phyloP scores from a whole-genome alignment of 164 flowering plant genomes.

The Stephania japonica region DNA sequence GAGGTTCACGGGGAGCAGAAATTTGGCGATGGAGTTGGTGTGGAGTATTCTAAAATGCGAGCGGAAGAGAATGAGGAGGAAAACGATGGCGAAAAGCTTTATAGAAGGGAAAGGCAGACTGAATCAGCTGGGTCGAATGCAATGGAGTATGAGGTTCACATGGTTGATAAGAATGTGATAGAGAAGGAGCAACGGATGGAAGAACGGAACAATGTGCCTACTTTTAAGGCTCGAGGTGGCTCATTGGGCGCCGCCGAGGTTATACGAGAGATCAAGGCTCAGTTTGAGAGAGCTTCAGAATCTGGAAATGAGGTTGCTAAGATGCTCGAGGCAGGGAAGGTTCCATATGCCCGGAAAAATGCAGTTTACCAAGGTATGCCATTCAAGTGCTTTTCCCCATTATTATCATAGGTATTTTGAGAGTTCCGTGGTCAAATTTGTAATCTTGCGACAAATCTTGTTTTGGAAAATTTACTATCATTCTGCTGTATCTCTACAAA shows the following conservation, averaged over 20 bases:
- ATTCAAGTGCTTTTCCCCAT: background rate
- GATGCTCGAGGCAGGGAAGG: constrained; percentile 82
- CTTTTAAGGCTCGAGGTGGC: constrained; percentile 28
- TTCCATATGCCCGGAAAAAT: constrained; percentile 55
- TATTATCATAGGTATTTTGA: background rate
- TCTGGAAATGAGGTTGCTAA: constrained; percentile 65
- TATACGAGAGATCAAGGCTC: constrained; percentile 57
- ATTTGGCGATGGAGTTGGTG: constrained; percentile 28
- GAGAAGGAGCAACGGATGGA: constrained; percentile 35
- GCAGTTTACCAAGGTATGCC: constrained; percentile 49
- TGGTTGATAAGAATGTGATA: constrained; percentile 73
- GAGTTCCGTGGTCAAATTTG: background rate
- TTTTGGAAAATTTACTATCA: background rate
- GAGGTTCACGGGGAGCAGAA: constrained; percentile 64
- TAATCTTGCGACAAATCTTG: background rate
- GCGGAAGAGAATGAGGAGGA: constrained; percentile 16
- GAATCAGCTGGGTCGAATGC: constrained; percentile 29
- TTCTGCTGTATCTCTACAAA: background rate
- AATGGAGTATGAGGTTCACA: constrained; percentile 63
- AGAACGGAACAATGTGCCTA: constrained; percentile 32
- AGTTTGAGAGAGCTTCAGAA: constrained; percentile 70
- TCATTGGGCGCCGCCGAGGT: constrained; percentile 41
- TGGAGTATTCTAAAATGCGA: constrained; percentile 20
- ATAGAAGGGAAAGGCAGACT: constrained; percentile 44
- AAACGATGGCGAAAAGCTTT: constrained; percentile 21